Evolutionary conservation across 78 protist species (phyloP).

Genomic region (Speleostelium caveatum): DNA sequence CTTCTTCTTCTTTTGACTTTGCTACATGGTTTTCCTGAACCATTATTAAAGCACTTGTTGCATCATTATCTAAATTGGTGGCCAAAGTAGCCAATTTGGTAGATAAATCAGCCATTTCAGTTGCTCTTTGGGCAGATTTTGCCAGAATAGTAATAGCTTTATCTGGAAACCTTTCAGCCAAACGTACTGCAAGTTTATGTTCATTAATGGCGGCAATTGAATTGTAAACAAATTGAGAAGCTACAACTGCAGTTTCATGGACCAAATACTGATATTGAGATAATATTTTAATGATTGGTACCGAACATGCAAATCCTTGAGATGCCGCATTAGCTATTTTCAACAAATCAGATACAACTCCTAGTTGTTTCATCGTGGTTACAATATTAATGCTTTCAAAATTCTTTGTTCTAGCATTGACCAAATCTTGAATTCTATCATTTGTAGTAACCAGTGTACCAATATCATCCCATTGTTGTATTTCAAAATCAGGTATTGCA

Average conservation of each 20-base stretch:
- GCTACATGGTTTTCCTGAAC: conserved; percentile 3
- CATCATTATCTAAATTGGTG: neutral
- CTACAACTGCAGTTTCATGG: conserved; percentile 1
- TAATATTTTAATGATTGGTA: conserved; percentile 4
- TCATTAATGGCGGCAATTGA: conserved; percentile 4
- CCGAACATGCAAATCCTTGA: conserved; percentile 4
- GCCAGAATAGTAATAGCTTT: neutral
- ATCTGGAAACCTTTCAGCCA: conserved; percentile 2
- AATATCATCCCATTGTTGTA: conserved; percentile 35
- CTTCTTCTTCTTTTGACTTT: neutral
- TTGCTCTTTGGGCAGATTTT: neutral
- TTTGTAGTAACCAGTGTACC: neutral
- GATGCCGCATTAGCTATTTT: conserved; percentile 28
- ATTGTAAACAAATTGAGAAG: conserved; percentile 10
- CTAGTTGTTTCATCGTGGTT: conserved; percentile 5
- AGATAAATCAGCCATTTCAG: neutral
- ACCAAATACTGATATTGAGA: conserved; percentile 4
- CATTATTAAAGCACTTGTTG: neutral
- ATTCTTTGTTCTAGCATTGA: neutral
- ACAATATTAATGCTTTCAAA: neutral
- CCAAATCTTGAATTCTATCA: neutral
- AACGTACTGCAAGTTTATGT: conserved; percentile 22
- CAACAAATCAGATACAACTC: conserved; percentile 1
- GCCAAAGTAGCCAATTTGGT: neutral
- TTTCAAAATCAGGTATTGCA: neutral